Evolutionary conservation across 192 early-diverging fungal species (phyloP), one percentile per base, ranked within the genome.

Genomic region (Spizellomyces punctatus): DNA sequence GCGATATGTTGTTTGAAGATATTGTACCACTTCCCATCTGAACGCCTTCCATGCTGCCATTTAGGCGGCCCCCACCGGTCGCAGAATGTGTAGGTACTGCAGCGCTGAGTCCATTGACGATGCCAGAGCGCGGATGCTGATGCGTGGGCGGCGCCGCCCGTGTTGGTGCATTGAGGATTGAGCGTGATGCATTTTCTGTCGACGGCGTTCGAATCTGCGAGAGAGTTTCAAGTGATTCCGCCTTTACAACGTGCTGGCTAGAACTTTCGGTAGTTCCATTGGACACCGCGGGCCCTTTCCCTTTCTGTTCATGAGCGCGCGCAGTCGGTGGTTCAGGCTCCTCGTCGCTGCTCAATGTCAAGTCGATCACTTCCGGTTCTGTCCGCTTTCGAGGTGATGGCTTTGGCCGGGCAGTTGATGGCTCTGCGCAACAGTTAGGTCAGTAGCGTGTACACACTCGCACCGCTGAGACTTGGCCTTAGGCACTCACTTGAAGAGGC

Each of bases 301-400:
- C 27, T 36, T 36, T 36, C 27, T 36, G 27, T 36, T 2, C 3
- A 36, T 36, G 17, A 19, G 14, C 17, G 50, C 50, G 12, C 50
- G 21, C n/a, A 48, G 16, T n/a, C 5, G 64, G 5, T 6, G 69
- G 27, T 42, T 43, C 19, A 14, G 69, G 27, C 41, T n/a, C 59
- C 47, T 72, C 70, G 22, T 64, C 62, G 27, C 64, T 49, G 41
- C 60, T 52, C 22, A 90, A 78, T 5, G 89, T 92, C 46, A 92
- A 74, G 69, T 92, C 90, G 50, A 92, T 84, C 47, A 86, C 75
- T 22, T 89, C 86, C 17, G 27, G 6, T 9, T 69, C 66, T 21
- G 70, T 46, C 19, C 46, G 55, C 8, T 36, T 52, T 50, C 36
- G 19, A 9, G 10, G 68, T 69, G 45, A 54, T 67, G 57, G 0